Percentiles rank a stretch among this genome's conserved stretches.
Conservation (phyloP, 768 basidiomycete species). For the Suillus paluster region DNA sequence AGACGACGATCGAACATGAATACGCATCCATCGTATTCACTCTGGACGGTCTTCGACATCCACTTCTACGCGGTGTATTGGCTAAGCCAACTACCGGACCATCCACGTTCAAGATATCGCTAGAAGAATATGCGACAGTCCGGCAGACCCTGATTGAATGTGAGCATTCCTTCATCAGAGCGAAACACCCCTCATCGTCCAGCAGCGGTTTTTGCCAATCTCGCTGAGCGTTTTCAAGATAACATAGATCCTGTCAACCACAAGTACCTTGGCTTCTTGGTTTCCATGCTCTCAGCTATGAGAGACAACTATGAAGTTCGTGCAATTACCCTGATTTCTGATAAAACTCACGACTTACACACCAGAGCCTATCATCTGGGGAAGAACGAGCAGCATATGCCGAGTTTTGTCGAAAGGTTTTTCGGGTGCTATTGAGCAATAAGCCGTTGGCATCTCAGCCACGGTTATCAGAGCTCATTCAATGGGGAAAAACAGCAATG, state of each 20-base stretch:
- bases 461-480: slow-evolving; percentile 36
- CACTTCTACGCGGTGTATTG: slow-evolving; percentile 46
- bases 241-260: slow-evolving; percentile 41
- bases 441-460: slow-evolving; percentile 37
- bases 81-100: slow-evolving; percentile 23
- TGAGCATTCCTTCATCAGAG: slow-evolving; percentile 8
- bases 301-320: slow-evolving; percentile 49
- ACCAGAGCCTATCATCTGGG: slow-evolving; percentile 14
- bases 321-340: slow-evolving; percentile 2
- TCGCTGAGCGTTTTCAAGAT: slow-evolving; percentile 40
- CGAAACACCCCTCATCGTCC: slow-evolving; percentile 4
- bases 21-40: slow-evolving; percentile 61
- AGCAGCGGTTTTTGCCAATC: slow-evolving; percentile 48
- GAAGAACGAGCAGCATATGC: slow-evolving; percentile 34
- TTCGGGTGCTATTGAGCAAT: slow-evolving; percentile 31
- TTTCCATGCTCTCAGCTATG: slow-evolving; percentile 57
- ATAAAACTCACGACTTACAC: slow-evolving; percentile 12
- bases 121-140: slow-evolving; percentile 33
- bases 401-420: slow-evolving; percentile 40
- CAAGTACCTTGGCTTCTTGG: slow-evolving; percentile 44
- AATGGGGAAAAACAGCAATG: slow-evolving; percentile 30
- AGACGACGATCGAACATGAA: slow-evolving; percentile 58
- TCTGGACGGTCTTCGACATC: slow-evolving; percentile 59
- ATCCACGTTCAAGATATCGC: slow-evolving; percentile 36
- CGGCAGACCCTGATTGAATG: slow-evolving; percentile 43